Evolutionary conservation across 306 rosid species (phyloP).

Genomic region (cucumber (Cucumis sativus)): DNA sequence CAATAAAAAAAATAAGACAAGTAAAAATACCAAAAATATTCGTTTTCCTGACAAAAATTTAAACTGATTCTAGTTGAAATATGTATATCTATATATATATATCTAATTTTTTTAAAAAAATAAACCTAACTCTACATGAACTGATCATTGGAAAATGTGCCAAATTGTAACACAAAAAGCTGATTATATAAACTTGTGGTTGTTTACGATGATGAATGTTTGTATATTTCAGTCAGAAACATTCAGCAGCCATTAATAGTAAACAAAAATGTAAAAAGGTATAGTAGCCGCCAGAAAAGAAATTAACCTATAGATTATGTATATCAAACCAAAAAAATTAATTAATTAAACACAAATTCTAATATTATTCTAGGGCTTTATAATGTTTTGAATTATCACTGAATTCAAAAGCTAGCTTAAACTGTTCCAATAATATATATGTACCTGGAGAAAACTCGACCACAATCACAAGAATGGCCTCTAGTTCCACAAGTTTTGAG

Average conservation of each 20-base stretch:
- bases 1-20: background rate
- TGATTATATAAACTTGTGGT: background rate
- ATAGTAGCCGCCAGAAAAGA: background rate
- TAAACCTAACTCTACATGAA: background rate
- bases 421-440: background rate
- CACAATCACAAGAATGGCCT: constrained; percentile 94
- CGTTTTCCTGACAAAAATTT: background rate
- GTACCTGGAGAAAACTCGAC: constrained; percentile 70
- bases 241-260: constrained; percentile 18
- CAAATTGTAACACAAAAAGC: background rate
- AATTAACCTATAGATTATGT: background rate
- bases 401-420: background rate
- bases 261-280: background rate
- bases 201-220: constrained; percentile 1
- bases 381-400: background rate
- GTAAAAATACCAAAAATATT: background rate
- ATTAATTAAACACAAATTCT: too few species aligned
- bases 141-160: background rate
- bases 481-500: constrained; percentile 96
- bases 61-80: background rate
- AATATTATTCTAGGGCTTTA: too few species aligned
- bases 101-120: too few species aligned
- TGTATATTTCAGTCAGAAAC: background rate
- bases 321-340: background rate
- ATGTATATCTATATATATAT: too few species aligned